Conservation (phyloP, 2,329 filamentous ascomycete species). For the Cadophora luteo-olivacea region DNA sequence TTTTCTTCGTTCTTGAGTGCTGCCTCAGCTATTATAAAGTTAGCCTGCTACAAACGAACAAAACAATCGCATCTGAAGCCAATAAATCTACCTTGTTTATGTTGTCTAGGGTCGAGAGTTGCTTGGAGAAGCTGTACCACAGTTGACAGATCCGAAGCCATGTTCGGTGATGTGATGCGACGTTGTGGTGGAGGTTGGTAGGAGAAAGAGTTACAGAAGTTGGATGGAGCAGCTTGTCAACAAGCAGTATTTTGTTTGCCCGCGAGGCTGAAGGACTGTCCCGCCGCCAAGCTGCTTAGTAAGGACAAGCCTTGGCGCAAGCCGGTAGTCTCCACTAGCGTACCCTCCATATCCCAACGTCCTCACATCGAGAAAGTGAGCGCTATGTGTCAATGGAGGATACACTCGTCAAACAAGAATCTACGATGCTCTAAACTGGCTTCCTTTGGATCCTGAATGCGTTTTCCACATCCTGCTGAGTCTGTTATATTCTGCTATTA, state of each 20-base stretch:
- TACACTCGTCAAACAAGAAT: background rate
- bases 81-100: conserved; percentile 78
- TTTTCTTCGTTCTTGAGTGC: conserved; percentile 79
- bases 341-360: background rate
- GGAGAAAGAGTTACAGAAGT: background rate
- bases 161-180: conserved; percentile 45
- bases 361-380: background rate
- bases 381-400: background rate
- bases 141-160: conserved; percentile 66
- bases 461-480: background rate
- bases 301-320: background rate
- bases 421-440: background rate
- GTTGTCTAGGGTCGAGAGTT: conserved; percentile 85
- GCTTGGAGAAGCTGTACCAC: conserved; percentile 87
- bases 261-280: conserved; percentile 1
- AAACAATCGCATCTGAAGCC: conserved; percentile 12
- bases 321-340: background rate
- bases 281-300: background rate
- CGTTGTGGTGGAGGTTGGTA: conserved; percentile 6
- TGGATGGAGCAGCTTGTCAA: conserved; percentile 1
- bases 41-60: conserved; percentile 40
- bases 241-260: conserved; percentile 14
- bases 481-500: background rate
- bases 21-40: conserved; percentile 70
- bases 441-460: too few species aligned